Evolutionary conservation across 805 yeast species (phyloP).

Genomic region (Lipomyces yamadae): DNA sequence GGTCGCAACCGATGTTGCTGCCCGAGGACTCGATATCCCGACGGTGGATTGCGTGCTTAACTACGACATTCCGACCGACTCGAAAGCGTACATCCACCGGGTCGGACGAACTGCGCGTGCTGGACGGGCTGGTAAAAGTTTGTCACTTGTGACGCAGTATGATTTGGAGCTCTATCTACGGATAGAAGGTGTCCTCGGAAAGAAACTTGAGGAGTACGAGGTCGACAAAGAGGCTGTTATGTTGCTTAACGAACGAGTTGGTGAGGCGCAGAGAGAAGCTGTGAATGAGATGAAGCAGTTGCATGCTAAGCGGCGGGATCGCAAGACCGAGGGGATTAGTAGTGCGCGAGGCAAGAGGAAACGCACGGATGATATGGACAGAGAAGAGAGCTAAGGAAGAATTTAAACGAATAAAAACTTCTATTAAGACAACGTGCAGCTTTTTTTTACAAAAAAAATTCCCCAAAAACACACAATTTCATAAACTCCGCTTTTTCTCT

Average conservation of each 20-base stretch:
- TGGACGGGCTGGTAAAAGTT: conserved; percentile 84
- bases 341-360: conserved; percentile 47
- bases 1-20: conserved; percentile 99
- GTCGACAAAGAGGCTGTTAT: conserved; percentile 77
- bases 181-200: conserved; percentile 84
- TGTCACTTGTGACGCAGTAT: conserved; percentile 90
- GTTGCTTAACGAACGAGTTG: conserved; percentile 83
- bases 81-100: conserved; percentile 98
- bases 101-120: conserved; percentile 98
- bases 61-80: conserved; percentile 94
- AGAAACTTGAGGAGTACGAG: conserved; percentile 81
- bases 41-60: conserved; percentile 96
- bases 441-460: not conserved
- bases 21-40: conserved; percentile 99
- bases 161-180: conserved; percentile 87
- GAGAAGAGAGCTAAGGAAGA: conserved; percentile 46
- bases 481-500: not conserved
- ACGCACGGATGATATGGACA: conserved; percentile 54
- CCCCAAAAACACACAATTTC: not conserved
- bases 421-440: not conserved
- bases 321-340: conserved; percentile 34
- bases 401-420: not conserved
- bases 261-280: conserved; percentile 89
- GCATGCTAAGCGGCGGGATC: conserved; percentile 54
- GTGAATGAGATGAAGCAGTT: conserved; percentile 74